Percentiles rank a stretch among this genome's conserved stretches.
Evolutionary conservation across 345 rosid species (phyloP).

Genomic region (Eucalyptus curtisii): DNA sequence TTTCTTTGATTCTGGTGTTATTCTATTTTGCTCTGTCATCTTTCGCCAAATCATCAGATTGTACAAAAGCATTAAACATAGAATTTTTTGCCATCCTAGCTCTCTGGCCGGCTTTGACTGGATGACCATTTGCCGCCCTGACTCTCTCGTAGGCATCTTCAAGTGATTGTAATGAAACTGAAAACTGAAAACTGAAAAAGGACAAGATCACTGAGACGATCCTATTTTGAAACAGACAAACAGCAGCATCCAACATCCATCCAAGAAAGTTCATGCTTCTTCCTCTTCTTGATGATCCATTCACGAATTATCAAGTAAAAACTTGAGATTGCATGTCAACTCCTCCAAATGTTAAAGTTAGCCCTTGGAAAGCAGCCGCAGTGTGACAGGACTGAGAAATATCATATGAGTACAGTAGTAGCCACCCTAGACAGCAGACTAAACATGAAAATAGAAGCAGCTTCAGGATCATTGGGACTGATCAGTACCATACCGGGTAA

Average conservation of each 20-base stretch:
- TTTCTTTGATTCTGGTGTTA: not conserved
- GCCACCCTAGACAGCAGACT: not conserved
- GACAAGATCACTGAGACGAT: not conserved
- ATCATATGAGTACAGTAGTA: not conserved
- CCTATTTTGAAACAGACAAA: not conserved
- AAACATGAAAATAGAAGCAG: not conserved
- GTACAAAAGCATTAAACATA: not conserved
- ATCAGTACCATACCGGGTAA: not conserved
- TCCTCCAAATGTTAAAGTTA: not conserved
- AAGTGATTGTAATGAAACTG: not conserved
- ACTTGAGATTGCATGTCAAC: not conserved
- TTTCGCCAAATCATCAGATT: not conserved
- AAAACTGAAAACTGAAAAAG: not conserved
- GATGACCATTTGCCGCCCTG: not conserved
- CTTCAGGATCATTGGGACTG: not conserved
- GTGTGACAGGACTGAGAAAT: not conserved
- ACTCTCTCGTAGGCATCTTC: not conserved
- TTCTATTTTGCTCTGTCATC: not conserved
- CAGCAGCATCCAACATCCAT: not conserved
- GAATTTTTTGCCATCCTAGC: not conserved
- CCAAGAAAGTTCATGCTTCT: not conserved
- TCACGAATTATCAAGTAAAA: not conserved
- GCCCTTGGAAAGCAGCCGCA: not conserved
- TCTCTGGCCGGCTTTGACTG: not conserved
- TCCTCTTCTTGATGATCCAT: not conserved